Conservation (phyloP, 2,329 filamentous ascomycete genomes). For the Xylaria sp. region DNA sequence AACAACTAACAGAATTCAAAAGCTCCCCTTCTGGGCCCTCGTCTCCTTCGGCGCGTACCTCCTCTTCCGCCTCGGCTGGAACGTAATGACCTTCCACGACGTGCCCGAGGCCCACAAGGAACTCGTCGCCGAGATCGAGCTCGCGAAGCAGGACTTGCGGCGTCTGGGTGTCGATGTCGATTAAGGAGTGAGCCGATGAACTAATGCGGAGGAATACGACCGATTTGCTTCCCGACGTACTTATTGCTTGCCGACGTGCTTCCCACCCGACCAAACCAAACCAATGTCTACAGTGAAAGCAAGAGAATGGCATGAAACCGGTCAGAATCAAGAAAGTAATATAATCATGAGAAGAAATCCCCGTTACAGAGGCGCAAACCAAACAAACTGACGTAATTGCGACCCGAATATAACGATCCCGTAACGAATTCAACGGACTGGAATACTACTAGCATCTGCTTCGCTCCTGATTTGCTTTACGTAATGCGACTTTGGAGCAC, state of each 20-base stretch:
- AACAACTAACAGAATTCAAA: constrained; percentile 5
- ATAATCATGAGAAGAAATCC: too few relatives aligned
- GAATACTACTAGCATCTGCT: too few relatives aligned
- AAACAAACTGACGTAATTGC: too few relatives aligned
- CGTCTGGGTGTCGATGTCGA: constrained; percentile 74
- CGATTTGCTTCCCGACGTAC: not conserved
- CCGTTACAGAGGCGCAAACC: too few relatives aligned
- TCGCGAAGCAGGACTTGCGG: constrained; percentile 69
- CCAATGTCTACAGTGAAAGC: not conserved
- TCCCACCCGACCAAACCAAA: not conserved
- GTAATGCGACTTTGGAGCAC: too few relatives aligned
- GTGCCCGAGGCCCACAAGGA: constrained; percentile 86
- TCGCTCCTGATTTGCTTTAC: too few relatives aligned
- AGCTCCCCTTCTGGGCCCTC: constrained; percentile 91
- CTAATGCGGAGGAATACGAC: not conserved
- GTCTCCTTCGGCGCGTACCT: constrained; percentile 90
- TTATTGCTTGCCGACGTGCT: not conserved
- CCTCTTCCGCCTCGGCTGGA: constrained; percentile 84
- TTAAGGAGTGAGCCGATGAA: constrained; percentile 35
- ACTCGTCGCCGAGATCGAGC: constrained; percentile 76
- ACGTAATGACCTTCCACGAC: constrained; percentile 95
- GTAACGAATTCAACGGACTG: too few relatives aligned
- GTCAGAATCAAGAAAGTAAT: not conserved
- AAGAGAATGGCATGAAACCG: not conserved
- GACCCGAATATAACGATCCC: too few relatives aligned